A percentile compares a stretch with the other conserved stretches of the same genome.
Conservation (phyloP, 1,139 yeast species). For the Pichia kudriavzevii region DNA sequence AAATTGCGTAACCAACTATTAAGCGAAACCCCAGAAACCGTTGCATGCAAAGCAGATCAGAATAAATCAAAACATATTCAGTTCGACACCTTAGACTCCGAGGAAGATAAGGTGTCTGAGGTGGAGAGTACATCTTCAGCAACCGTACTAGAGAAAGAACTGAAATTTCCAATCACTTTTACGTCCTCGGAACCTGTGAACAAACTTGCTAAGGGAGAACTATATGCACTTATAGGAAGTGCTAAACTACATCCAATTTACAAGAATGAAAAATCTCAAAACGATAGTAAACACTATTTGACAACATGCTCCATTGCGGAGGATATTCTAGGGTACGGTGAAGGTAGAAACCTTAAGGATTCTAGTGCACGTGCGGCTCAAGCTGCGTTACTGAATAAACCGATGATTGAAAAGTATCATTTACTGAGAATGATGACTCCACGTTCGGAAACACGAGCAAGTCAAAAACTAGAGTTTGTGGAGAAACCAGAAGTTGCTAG, state of each 20-base stretch:
- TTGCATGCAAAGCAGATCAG: not conserved
- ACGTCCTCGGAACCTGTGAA: conserved; percentile 31
- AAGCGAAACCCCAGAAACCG: not conserved
- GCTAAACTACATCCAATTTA: conserved; percentile 65
- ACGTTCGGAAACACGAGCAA: conserved; percentile 34
- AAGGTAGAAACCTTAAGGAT: conserved; percentile 52
- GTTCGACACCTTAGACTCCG: not conserved
- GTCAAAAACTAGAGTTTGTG: conserved; percentile 4
- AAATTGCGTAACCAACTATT: conserved; percentile 2
- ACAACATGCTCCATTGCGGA: conserved; percentile 53
- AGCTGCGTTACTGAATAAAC: conserved; percentile 54
- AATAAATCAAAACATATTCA: not conserved
- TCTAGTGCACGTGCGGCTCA: conserved; percentile 72
- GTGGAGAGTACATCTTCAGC: too few species aligned
- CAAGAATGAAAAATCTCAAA: conserved; percentile 12
- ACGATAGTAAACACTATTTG: not conserved
- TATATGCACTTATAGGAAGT: conserved; percentile 74
- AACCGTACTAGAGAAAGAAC: not conserved
- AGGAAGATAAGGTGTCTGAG: too few species aligned
- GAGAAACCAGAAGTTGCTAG: not conserved
- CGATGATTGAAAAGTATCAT: conserved; percentile 57
- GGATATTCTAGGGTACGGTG: conserved; percentile 51
- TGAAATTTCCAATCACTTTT: conserved; percentile 8
- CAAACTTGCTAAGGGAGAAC: conserved; percentile 63
- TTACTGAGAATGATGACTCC: conserved; percentile 56